Conservation (phyloP, 1,284 basidiomycete genomes). For the Fistulina hepatica region DNA sequence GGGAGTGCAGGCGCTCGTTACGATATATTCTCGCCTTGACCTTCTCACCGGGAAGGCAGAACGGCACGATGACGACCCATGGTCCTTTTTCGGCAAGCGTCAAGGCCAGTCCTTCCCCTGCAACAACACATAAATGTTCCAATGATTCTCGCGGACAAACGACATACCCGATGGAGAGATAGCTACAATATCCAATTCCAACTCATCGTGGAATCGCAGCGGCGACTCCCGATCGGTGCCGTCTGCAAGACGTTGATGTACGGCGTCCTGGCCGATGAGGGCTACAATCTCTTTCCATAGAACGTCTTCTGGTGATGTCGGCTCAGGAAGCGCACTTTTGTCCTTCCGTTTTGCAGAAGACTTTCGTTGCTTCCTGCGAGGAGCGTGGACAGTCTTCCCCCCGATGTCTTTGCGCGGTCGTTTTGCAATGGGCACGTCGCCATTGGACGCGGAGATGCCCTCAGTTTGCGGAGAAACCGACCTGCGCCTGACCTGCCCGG, state of each 20-base stretch:
- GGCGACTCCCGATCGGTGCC: conserved; percentile 49
- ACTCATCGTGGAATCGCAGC: conserved; percentile 45
- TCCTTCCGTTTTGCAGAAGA: conserved; percentile 22
- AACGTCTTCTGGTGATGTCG: conserved; percentile 66
- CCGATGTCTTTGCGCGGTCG: too few relatives aligned
- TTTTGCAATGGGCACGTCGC: too few relatives aligned
- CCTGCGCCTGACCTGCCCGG: too few relatives aligned
- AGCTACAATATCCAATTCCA: conserved; percentile 55
- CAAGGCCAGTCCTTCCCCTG: conserved; percentile 64
- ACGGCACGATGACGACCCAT: conserved; percentile 78
- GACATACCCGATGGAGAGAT: conserved; percentile 57
- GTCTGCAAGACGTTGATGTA: conserved; percentile 37
- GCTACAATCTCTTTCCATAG: conserved; percentile 59
- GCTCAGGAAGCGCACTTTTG: conserved; percentile 36
- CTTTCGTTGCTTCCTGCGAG: too few relatives aligned
- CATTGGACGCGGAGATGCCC: too few relatives aligned
- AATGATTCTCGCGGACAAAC: not conserved
- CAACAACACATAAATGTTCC: conserved; percentile 3
- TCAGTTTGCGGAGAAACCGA: too few relatives aligned
- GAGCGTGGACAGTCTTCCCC: too few relatives aligned
- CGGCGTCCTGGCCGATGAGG: conserved; percentile 53
- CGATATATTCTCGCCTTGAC: conserved; percentile 65
- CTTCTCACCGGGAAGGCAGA: conserved; percentile 73
- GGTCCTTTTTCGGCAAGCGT: conserved; percentile 37
- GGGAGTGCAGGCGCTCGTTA: conserved; percentile 55